Conservation (phyloP, 2,329 filamentous ascomycete genomes). For the Curvularia lunata region DNA sequence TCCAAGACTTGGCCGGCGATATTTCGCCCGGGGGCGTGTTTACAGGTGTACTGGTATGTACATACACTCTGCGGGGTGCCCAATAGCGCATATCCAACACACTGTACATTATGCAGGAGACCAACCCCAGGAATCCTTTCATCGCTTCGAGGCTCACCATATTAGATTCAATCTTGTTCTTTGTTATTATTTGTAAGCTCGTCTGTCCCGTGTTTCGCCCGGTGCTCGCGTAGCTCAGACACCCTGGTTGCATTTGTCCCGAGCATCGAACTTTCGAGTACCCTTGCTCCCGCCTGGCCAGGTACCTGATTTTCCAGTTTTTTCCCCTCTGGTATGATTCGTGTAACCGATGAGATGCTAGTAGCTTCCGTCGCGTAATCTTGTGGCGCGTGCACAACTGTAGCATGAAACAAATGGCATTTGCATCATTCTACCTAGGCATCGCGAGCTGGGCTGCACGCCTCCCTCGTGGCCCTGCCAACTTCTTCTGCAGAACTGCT, state of each 20-base stretch:
- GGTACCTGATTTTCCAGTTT: constrained; percentile 1
- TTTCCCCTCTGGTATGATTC: not conserved
- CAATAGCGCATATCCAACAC: not conserved
- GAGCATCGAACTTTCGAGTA: constrained; percentile 21
- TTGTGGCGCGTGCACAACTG: constrained; percentile 1
- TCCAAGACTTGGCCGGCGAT: not conserved
- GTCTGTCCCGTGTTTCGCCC: not conserved
- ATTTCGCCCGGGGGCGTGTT: not conserved
- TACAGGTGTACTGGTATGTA: no score
- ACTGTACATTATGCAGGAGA: not conserved
- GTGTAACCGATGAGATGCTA: not conserved
- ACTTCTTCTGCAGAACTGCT: not conserved
- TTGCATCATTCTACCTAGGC: constrained; percentile 17
- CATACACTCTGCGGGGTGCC: not conserved
- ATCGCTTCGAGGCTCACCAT: not conserved
- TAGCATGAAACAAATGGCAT: not conserved
- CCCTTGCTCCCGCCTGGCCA: not conserved
- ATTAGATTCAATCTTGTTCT: not conserved
- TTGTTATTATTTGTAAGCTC: constrained; percentile 2
- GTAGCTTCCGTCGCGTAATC: not conserved
- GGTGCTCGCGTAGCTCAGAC: constrained; percentile 5
- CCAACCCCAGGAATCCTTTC: not conserved
- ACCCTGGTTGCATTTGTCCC: constrained; percentile 29
- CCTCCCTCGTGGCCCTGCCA: not conserved
- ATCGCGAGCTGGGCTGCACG: constrained; percentile 13